phyloP scores from a whole-genome alignment of 2,329 filamentous ascomycete species.

The Fusarium coicis region DNA sequence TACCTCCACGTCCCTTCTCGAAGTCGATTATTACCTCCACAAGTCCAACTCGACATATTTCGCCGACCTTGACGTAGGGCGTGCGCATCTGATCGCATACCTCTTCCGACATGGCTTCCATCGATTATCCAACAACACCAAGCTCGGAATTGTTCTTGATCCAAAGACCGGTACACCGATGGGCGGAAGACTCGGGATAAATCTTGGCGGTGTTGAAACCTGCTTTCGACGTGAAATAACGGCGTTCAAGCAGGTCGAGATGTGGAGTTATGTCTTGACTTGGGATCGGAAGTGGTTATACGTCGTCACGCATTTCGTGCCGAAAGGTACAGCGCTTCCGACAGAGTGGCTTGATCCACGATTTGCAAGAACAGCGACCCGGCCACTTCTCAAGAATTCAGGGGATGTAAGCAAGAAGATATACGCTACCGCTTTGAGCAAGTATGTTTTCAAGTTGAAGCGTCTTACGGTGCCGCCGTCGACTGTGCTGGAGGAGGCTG shows the following conservation, averaged over 20 bases:
- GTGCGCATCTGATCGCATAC: neutral
- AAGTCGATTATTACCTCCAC: constrained; percentile 14
- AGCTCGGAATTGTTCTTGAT: neutral
- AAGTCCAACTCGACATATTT: constrained; percentile 17
- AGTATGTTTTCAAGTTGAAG: constrained; percentile 2
- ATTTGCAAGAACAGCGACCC: neutral
- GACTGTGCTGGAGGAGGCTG: neutral
- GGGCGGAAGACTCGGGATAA: neutral
- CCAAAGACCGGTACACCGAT: neutral
- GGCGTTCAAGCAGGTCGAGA: neutral
- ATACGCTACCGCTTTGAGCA: neutral
- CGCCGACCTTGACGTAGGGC: constrained; percentile 6
- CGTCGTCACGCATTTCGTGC: constrained; percentile 1
- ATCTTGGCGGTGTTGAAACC: neutral
- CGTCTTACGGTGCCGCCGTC: neutral
- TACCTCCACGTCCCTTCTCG: neutral
- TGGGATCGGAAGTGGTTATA: constrained; percentile 18
- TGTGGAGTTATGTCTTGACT: constrained; percentile 5
- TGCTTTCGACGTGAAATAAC: neutral
- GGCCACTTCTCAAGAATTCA: rapidly evolving
- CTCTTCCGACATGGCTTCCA: neutral
- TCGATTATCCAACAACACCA: neutral
- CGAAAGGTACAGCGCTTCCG: neutral
- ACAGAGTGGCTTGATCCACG: neutral
- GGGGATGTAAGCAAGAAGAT: neutral